These are phyloP conservation scores for Ogataea pini DNA, from an alignment of 805 yeast genomes.

Conservation along the genomic window DNA sequence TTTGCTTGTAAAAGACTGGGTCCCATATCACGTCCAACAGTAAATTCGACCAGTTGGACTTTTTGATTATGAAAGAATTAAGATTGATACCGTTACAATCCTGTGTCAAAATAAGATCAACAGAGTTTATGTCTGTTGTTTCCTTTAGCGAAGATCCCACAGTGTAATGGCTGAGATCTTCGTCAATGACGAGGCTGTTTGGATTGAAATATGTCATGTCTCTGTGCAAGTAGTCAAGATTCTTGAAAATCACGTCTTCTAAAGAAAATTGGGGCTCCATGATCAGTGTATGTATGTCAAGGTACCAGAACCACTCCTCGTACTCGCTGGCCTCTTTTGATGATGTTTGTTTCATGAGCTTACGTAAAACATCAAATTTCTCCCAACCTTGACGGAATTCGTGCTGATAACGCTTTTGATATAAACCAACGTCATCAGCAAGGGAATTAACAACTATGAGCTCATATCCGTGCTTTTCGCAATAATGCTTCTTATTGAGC, in stretches of 20 bases:
- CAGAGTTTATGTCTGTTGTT: constrained; percentile 32
- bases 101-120: constrained; percentile 40
- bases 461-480: constrained; percentile 50
- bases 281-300: constrained; percentile 41
- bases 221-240: constrained; percentile 33
- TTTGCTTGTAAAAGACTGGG: constrained; percentile 40
- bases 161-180: constrained; percentile 27
- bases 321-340: constrained; percentile 24
- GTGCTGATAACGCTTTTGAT: constrained; percentile 48
- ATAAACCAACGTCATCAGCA: constrained; percentile 41
- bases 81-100: constrained; percentile 46
- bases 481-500: constrained; percentile 48
- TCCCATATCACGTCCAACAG: constrained; percentile 43
- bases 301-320: constrained; percentile 45
- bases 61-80: constrained; percentile 41
- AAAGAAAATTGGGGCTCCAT: constrained; percentile 41
- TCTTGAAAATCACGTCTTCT: constrained; percentile 37
- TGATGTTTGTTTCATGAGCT: constrained; percentile 36
- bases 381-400: constrained; percentile 52
- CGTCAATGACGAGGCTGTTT: constrained; percentile 34
- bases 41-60: constrained; percentile 40
- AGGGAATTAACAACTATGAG: constrained; percentile 38
- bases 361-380: constrained; percentile 39
- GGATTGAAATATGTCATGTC: constrained; percentile 40
- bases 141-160: constrained; percentile 26